Evolutionary conservation across 2,329 filamentous ascomycete species (phyloP).

Genomic region (Trichoderma brevicompactum): DNA sequence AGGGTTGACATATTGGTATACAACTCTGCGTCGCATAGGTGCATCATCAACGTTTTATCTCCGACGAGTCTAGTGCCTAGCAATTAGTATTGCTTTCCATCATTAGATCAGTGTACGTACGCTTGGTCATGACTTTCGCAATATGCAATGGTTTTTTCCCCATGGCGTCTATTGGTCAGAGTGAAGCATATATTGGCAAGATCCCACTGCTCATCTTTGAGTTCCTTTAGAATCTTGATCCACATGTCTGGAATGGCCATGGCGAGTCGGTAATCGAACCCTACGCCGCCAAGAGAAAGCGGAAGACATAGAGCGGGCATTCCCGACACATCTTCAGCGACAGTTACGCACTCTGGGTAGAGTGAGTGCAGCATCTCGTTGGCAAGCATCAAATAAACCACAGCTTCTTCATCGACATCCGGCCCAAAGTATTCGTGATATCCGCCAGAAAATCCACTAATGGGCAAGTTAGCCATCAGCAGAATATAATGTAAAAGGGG

Average conservation of each 20-base stretch:
- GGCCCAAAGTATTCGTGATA: slow-evolving; percentile 98
- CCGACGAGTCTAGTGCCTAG: slow-evolving; percentile 73
- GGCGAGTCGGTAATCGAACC: slow-evolving; percentile 94
- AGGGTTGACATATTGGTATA: slow-evolving; percentile 97
- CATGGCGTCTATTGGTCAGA: slow-evolving; percentile 88
- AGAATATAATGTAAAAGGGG: background rate
- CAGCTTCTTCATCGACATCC: slow-evolving; percentile 87
- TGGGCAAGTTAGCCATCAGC: slow-evolving; percentile 25
- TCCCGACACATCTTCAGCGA: slow-evolving; percentile 96
- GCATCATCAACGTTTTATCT: slow-evolving; percentile 97
- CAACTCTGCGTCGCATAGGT: slow-evolving; percentile 94
- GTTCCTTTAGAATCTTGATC: slow-evolving; percentile 98
- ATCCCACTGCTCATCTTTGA: slow-evolving; percentile 89
- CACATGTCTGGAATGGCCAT: slow-evolving; percentile 99
- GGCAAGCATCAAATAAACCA: slow-evolving; percentile 93
- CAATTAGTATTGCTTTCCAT: slow-evolving; percentile 33
- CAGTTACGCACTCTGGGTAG: slow-evolving; percentile 85
- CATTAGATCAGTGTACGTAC: slow-evolving; percentile 57
- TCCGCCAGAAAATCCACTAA: slow-evolving; percentile 89
- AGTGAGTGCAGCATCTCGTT: slow-evolving; percentile 94
- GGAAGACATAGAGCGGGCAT: slow-evolving; percentile 97
- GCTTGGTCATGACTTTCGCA: slow-evolving; percentile 97
- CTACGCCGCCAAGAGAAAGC: slow-evolving; percentile 83
- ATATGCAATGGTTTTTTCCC: slow-evolving; percentile 98
- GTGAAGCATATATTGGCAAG: slow-evolving; percentile 84